Conservation (phyloP, 139 green algal species). For the Haematococcus lacustris region DNA sequence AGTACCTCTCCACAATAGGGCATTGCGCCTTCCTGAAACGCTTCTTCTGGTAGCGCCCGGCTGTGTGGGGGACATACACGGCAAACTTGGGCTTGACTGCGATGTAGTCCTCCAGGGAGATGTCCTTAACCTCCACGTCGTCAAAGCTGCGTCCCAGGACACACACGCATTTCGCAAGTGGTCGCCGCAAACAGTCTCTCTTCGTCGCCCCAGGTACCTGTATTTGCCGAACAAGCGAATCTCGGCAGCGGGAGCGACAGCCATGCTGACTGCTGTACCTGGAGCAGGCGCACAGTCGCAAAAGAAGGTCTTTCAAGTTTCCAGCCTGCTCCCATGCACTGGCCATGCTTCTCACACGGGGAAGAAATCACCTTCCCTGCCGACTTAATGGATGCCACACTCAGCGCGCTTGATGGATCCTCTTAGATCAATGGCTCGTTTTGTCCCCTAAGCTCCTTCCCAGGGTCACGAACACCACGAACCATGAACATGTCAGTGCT, state of each 20-base stretch:
- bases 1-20: conserved; percentile 97
- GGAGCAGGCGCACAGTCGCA: too few species aligned
- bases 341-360: too few species aligned
- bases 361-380: too few species aligned
- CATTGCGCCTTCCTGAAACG: conserved; percentile 98
- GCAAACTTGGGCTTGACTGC: conserved; percentile 94
- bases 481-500: too few species aligned
- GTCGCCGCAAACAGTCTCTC: neutral
- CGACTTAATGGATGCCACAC: too few species aligned
- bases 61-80: conserved; percentile 93
- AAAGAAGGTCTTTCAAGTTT: too few species aligned
- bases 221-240: conserved; percentile 93
- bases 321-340: too few species aligned
- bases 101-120: conserved; percentile 99
- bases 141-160: conserved; percentile 70
- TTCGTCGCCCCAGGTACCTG: neutral
- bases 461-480: too few species aligned
- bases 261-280: too few species aligned
- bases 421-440: too few species aligned
- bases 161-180: neutral
- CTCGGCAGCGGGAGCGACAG: conserved; percentile 11
- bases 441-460: too few species aligned
- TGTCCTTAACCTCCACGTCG: conserved; percentile 95
- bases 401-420: too few species aligned
- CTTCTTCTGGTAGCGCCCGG: conserved; percentile 95